phyloP scores from a whole-genome alignment of 2,329 filamentous ascomycete species.

The Akanthomyces muscarius region DNA sequence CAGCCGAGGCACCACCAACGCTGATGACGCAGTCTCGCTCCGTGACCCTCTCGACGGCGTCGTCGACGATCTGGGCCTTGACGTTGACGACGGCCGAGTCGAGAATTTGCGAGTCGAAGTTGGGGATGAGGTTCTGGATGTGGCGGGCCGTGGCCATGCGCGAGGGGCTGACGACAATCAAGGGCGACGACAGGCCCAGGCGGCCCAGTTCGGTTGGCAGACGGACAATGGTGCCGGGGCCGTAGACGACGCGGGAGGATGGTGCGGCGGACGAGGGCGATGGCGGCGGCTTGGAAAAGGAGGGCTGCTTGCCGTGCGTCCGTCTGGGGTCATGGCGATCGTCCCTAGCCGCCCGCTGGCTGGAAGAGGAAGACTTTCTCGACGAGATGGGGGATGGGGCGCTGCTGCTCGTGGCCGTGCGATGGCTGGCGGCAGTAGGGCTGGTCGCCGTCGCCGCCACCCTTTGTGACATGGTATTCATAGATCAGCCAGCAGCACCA shows the following conservation, averaged over 20 bases:
- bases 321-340: background rate
- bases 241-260: constrained; percentile 33
- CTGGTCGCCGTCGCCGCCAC: background rate
- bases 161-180: constrained; percentile 38
- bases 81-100: constrained; percentile 31
- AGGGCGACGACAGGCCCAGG: constrained; percentile 30
- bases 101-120: constrained; percentile 31
- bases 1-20: constrained; percentile 60
- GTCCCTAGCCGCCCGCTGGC: constrained; percentile 3
- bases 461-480: background rate
- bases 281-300: background rate
- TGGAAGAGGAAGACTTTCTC: constrained; percentile 9
- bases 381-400: background rate
- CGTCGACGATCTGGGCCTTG: constrained; percentile 26
- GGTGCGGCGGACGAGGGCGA: constrained; percentile 12
- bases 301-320: constrained; percentile 6
- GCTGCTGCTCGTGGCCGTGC: background rate
- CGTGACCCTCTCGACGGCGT: constrained; percentile 27
- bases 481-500: background rate
- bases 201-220: constrained; percentile 33
- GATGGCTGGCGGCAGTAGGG: background rate
- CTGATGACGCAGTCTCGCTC: constrained; percentile 55
- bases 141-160: constrained; percentile 31
- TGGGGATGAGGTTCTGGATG: constrained; percentile 33
- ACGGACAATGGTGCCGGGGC: constrained; percentile 29